These are phyloP conservation scores for Casaregolazyma lundiana DNA, from an alignment of 1,139 yeast genomes.

Conservation along the genomic window DNA sequence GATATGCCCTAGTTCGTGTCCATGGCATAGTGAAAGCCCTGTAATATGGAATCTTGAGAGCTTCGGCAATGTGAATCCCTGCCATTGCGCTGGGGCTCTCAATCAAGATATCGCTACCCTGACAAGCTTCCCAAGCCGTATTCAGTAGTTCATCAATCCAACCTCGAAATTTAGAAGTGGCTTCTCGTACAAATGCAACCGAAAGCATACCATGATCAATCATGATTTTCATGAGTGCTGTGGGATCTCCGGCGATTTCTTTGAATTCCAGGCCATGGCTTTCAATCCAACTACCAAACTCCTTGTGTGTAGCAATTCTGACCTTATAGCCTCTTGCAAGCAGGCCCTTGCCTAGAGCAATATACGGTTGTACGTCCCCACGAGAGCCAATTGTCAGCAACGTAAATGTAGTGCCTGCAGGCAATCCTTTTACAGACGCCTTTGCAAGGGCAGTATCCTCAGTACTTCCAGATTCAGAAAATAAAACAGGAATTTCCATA, in stretches of 20 bases:
- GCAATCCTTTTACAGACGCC: conserved; percentile 1
- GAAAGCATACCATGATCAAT: conserved; percentile 86
- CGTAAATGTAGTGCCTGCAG: conserved; percentile 45
- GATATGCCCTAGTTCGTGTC: conserved; percentile 93
- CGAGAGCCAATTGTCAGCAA: conserved; percentile 87
- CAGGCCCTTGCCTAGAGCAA: conserved; percentile 79
- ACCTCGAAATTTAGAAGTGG: conserved; percentile 65
- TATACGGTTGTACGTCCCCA: conserved; percentile 95
- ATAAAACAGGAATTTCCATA: conserved; percentile 8
- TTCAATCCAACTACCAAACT: conserved; percentile 71
- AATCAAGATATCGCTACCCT: conserved; percentile 73
- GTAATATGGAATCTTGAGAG: conserved; percentile 80
- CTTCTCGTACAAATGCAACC: conserved; percentile 77
- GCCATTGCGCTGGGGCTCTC: conserved; percentile 97
- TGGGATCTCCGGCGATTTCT: conserved; percentile 88
- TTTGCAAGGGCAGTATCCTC: not conserved
- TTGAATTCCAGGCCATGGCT: conserved; percentile 62
- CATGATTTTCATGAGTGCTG: conserved; percentile 88
- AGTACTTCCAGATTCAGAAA: not conserved
- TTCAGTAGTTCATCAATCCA: conserved; percentile 73
- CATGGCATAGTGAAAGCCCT: conserved; percentile 98
- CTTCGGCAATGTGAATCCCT: conserved; percentile 93
- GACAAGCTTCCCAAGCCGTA: conserved; percentile 83
- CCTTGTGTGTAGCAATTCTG: conserved; percentile 79
- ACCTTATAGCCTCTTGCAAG: conserved; percentile 76